Conservation (phyloP, 1,284 basidiomycete species). For the Takashimella koratensis region DNA sequence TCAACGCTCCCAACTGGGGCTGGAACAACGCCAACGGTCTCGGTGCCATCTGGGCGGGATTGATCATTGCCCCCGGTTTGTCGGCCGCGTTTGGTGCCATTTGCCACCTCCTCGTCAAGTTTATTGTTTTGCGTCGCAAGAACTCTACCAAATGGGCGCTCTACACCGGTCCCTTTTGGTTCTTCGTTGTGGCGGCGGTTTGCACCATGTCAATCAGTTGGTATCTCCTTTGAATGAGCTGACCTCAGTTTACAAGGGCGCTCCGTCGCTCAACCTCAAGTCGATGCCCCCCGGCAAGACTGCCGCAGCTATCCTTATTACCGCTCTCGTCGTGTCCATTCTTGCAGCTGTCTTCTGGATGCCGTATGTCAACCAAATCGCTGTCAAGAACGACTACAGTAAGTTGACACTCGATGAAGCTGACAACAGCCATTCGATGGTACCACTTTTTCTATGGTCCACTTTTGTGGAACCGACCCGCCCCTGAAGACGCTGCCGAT, state of each 20-base stretch:
- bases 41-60: conserved; percentile 50
- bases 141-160: conserved; percentile 46
- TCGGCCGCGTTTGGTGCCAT: conserved; percentile 51
- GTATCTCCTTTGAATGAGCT: too few relatives aligned
- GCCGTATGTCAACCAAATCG: conserved; percentile 52
- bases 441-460: conserved; percentile 55
- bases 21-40: conserved; percentile 54
- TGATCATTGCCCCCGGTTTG: conserved; percentile 46
- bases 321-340: conserved; percentile 46
- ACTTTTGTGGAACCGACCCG: conserved; percentile 49
- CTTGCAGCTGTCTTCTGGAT: conserved; percentile 53
- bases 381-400: conserved; percentile 54
- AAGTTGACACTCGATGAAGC: too few relatives aligned
- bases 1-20: conserved; percentile 51
- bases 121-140: conserved; percentile 45
- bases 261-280: conserved; percentile 49
- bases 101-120: conserved; percentile 51
- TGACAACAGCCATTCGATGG: conserved; percentile 43
- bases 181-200: conserved; percentile 46
- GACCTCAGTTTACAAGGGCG: conserved; percentile 42
- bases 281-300: conserved; percentile 37
- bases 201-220: conserved; percentile 47
- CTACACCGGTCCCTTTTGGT: conserved; percentile 48
- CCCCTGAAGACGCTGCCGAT: conserved; percentile 29
- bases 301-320: conserved; percentile 50